Evolutionary conservation across 208 protist genomes (phyloP), one percentile per base, ranked within the genome.

Genomic region (Trypanosoma cruzi): DNA sequence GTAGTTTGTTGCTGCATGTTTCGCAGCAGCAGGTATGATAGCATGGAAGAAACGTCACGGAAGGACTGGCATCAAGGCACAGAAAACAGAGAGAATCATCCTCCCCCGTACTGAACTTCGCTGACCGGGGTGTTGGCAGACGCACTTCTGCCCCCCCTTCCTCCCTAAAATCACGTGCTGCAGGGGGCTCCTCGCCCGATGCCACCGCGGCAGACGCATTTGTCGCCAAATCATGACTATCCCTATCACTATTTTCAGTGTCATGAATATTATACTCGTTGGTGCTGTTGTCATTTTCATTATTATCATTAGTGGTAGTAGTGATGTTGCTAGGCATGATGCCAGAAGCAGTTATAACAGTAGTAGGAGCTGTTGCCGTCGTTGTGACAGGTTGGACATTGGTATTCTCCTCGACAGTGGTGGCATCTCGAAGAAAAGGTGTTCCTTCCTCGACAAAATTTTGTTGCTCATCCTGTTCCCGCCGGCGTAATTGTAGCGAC

Each of bases 11-110:
- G 61, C 75, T 80, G 54, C 82, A 88, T 4, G 26, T 46, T 68
- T 84, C 79, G 52, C 82, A 88, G 64, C 79, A 88, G 61, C 79
- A 84, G 4, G 76, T 81, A 62, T 88, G 82, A 49, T 88, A 77
- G 64, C 82, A 88, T 28, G 82, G 82, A 34, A 88, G 68, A 69
- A 84, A 84, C 46, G 82, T 81, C 55, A 88, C 82, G 1, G 72
- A 61, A 6, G 82, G 50, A 5, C 53, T 59, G 2, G 73, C 63
- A 56, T 72, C 75, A 31, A 84, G 71, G 40, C 82, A 88, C 16
- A 88, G 64, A 69, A 74, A 80, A 62, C 82, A 88, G 55, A 84
- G 32, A 6, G 46, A 61, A 4, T 84, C 77, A 34, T 78, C 73
- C n/a, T 75, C 77, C 18, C 44, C 54, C 20, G 79, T 29, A 14